phyloP scores from a whole-genome alignment of 176 grass and related monocot genomes.

The Musa acuminata region DNA sequence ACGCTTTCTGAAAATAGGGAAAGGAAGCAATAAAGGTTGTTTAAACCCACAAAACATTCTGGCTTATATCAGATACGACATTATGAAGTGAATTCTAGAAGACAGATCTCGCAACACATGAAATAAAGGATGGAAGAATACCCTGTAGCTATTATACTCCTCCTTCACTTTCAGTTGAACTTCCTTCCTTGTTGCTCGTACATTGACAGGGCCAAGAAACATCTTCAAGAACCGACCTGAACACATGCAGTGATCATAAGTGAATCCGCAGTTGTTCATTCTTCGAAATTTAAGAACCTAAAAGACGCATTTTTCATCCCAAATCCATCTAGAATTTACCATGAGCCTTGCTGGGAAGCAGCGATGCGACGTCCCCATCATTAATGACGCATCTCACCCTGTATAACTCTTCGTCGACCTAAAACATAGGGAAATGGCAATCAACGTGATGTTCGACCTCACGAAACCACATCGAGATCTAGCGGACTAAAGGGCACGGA shows the following conservation, averaged over 20 bases:
- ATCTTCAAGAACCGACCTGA: constrained; percentile 70
- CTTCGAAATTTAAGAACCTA: neutral
- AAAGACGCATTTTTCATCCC: neutral
- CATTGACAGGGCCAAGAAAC: constrained; percentile 85
- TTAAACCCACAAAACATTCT: neutral
- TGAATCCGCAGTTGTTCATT: neutral
- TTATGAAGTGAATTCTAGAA: neutral
- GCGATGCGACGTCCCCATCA: constrained; percentile 54
- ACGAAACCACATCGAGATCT: neutral
- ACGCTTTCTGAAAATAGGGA: no score
- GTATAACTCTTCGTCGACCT: constrained; percentile 91
- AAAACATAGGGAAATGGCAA: constrained; percentile 17
- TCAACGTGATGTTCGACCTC: neutral
- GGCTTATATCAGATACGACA: neutral
- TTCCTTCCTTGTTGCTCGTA: constrained; percentile 72
- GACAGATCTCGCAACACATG: neutral
- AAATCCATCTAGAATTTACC: constrained; percentile 32
- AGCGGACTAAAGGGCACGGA: neutral
- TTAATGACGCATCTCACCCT: constrained; percentile 54
- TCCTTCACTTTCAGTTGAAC: constrained; percentile 98
- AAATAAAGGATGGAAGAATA: constrained; percentile 30
- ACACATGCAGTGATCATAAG: constrained; percentile 12
- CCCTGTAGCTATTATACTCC: constrained; percentile 95
- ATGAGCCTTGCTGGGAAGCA: constrained; percentile 64
- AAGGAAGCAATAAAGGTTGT: no score